A percentile compares a stretch with the other conserved stretches of the same genome.
Evolutionary conservation across 2,329 filamentous ascomycete genomes (phyloP).

Genomic region (Trichoderma semiorbis): DNA sequence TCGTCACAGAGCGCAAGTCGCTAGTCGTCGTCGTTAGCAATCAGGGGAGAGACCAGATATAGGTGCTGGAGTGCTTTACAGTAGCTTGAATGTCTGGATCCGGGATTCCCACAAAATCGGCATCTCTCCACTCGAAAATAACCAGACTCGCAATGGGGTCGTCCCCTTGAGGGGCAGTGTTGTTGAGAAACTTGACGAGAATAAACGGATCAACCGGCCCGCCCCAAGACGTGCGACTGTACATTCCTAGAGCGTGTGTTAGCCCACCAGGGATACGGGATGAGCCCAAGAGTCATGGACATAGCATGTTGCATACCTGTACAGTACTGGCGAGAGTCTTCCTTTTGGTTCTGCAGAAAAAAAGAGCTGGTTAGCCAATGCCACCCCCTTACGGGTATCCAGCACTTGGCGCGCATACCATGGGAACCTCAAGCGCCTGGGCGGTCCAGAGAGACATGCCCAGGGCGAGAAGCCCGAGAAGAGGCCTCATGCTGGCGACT

Average conservation of each 20-base stretch:
- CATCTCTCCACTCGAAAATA: constrained; percentile 93
- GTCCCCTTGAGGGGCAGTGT: constrained; percentile 52
- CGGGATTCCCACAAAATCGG: constrained; percentile 69
- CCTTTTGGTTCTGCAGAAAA: constrained; percentile 63
- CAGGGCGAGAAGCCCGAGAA: constrained; percentile 49
- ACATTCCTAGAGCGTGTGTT: constrained; percentile 65
- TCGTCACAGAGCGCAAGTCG: constrained; percentile 62
- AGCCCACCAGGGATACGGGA: constrained; percentile 5
- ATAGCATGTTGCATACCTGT: constrained; percentile 45
- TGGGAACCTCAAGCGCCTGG: constrained; percentile 54
- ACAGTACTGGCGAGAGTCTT: constrained; percentile 78
- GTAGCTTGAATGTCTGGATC: constrained; percentile 51
- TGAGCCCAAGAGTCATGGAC: neutral
- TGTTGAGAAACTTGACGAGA: constrained; percentile 69
- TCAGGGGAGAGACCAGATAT: neutral
- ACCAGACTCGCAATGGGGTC: constrained; percentile 80
- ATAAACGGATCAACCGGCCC: constrained; percentile 88
- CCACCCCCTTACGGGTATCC: neutral
- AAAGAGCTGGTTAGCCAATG: constrained; percentile 23
- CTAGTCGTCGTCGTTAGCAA: constrained; percentile 44
- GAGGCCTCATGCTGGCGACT: constrained; percentile 50
- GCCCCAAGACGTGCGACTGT: constrained; percentile 84
- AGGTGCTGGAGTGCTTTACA: constrained; percentile 39
- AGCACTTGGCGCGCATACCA: constrained; percentile 42
- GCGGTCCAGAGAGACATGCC: constrained; percentile 53